Base-by-base conservation (phyloP, 192 early-diverging fungal species). In the Spizellomyces punctatus region DNA sequence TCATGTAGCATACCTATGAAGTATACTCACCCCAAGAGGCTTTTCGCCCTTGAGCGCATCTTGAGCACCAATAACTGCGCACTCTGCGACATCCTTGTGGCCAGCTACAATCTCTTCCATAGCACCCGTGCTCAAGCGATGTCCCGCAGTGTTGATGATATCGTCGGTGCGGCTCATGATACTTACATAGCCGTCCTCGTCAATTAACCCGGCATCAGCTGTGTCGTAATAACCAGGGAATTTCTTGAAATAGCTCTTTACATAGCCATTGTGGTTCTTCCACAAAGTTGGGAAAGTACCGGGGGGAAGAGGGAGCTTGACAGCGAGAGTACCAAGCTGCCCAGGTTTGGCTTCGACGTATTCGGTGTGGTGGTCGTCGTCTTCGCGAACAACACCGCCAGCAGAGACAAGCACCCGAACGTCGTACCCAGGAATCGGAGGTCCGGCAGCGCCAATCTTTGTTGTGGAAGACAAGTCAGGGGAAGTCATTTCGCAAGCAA, bases 131-230 rank as follows among this genome's bases (percentile, higher is more conserved):
- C 89, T 90, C 6, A 96, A 79, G 0, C 94, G 89, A 74, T 96
- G 94, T 10, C 90, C 92, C 0, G 94, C 93, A 0, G 93, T 91
- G 71, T 96, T 94, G 74, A 96, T 91, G 47, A 96, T 72, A 56
- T 80, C 83, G 55, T 78, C 81, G n/a, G 71, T 80, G 66, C 79
- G 76, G 27, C 63, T 65, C 64, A 82, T 79, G 21, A 85, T 71
- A 22, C 46, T 47, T 17, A 83, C 57, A 52, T 84, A 79, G 16
- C 72, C 72, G 58, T 92, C 88, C 47, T 82, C 81, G 79, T 93
- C 93, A 47, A 92, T 81, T 69, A 88, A 85, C 10, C 92, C 94
- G 0, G 91, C 88, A 72, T 96, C 94, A 8, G 93, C 92, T 0
- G 91, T 91, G 73, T 92, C 90, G 64, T 83, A 92, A 76, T 91